phyloP scores from a whole-genome alignment of 345 rosid species.

The Aquilaria sinensis region DNA sequence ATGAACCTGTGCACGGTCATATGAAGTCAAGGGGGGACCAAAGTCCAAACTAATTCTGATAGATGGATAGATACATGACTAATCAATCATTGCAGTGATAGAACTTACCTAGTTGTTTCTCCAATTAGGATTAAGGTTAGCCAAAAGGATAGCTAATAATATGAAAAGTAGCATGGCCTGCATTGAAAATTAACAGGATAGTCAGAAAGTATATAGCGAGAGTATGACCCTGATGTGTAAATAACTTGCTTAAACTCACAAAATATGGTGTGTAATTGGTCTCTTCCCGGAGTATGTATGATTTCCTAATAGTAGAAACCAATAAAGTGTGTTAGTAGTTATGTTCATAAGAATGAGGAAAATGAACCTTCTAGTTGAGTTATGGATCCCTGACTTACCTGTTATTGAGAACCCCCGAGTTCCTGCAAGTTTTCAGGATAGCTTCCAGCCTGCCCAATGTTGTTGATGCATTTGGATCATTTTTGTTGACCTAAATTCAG shows the following conservation, averaged over 20 bases:
- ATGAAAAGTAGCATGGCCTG: constrained; percentile 38
- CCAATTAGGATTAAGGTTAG: constrained; percentile 26
- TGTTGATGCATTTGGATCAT: constrained; percentile 69
- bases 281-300: constrained; percentile 29
- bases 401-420: constrained; percentile 45
- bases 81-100: too few relatives aligned
- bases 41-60: too few relatives aligned
- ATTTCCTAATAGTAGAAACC: constrained; percentile 37
- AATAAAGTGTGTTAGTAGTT: constrained; percentile 2
- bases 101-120: constrained; percentile 9
- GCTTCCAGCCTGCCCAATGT: constrained; percentile 55
- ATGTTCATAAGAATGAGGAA: background rate
- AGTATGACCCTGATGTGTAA: too few relatives aligned
- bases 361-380: background rate
- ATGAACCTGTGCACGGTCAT: too few relatives aligned
- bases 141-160: constrained; percentile 31
- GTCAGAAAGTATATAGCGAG: background rate
- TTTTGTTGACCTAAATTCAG: constrained; percentile 47
- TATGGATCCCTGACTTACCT: constrained; percentile 28
- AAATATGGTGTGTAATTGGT: constrained; percentile 16
- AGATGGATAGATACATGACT: too few relatives aligned
- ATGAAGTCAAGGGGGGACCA: too few relatives aligned
- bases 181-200: constrained; percentile 3
- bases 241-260: constrained; percentile 19
- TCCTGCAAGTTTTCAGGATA: constrained; percentile 52